A percentile compares a stretch with the other conserved stretches of the same genome.
Evolutionary conservation across 2,329 filamentous ascomycete genomes (phyloP).

Genomic region (Pseudocercospora pini-densiflorae): DNA sequence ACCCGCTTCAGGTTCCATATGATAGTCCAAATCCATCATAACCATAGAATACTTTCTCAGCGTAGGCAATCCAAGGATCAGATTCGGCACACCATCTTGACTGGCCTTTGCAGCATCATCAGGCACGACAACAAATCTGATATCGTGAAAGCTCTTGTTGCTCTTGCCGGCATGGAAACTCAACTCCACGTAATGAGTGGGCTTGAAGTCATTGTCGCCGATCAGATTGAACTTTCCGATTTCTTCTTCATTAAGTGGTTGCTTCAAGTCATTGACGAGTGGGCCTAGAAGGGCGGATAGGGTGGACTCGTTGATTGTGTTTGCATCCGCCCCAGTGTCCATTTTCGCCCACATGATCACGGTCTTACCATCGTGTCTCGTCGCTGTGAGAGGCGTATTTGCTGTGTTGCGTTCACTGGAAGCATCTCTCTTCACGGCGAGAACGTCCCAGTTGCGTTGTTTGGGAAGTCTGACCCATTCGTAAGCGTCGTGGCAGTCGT

Average conservation of each 20-base stretch:
- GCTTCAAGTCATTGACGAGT: conserved; percentile 6
- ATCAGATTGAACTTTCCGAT: conserved; percentile 17
- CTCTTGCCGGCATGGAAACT: conserved; percentile 20
- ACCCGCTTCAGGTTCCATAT: conserved; percentile 13
- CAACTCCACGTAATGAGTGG: conserved; percentile 22
- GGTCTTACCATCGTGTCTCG: conserved; percentile 18
- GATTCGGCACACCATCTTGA: conserved; percentile 25
- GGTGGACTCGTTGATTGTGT: conserved; percentile 29
- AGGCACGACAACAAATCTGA: conserved; percentile 23
- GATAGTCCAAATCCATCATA: conserved; percentile 26
- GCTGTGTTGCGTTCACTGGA: conserved; percentile 24
- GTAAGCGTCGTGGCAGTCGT: conserved; percentile 21
- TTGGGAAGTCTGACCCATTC: conserved; percentile 28
- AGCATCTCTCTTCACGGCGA: conserved; percentile 7
- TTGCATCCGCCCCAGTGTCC: conserved; percentile 31
- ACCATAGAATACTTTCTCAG: conserved; percentile 23
- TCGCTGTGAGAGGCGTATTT: conserved; percentile 27
- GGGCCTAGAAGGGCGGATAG: conserved; percentile 15
- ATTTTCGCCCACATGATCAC: conserved; percentile 32
- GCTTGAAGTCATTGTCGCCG: conserved; percentile 22
- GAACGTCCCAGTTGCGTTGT: conserved; percentile 25
- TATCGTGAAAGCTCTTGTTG: conserved; percentile 17
- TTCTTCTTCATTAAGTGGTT: conserved; percentile 9
- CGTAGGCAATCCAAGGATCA: conserved; percentile 20
- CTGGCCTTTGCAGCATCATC: conserved; percentile 16